Evolutionary conservation across 2,329 filamentous ascomycete species (phyloP).

Genomic region (Tolypocladium nubicola): DNA sequence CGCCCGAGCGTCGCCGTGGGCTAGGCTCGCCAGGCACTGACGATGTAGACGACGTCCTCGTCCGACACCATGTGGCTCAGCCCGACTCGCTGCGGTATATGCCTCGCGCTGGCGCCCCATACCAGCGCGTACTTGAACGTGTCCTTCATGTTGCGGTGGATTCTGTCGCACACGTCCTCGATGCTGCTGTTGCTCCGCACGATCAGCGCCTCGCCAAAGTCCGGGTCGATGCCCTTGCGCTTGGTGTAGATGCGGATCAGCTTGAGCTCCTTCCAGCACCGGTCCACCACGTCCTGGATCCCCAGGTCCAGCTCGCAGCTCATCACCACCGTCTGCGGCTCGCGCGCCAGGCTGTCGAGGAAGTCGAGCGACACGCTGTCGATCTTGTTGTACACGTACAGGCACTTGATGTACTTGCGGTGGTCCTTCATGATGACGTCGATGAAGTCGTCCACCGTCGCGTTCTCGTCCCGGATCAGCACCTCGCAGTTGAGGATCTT

Average conservation of each 20-base stretch:
- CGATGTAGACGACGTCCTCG: slow-evolving; percentile 59
- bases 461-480: slow-evolving; percentile 85
- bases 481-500: slow-evolving; percentile 98
- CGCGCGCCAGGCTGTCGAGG: slow-evolving; percentile 81
- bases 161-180: slow-evolving; percentile 93
- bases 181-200: slow-evolving; percentile 80
- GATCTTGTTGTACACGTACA: slow-evolving; percentile 99
- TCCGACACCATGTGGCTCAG: slow-evolving; percentile 68
- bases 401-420: slow-evolving; percentile 86
- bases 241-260: slow-evolving; percentile 95
- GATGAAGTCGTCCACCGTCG: slow-evolving; percentile 96
- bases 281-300: slow-evolving; percentile 84
- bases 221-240: slow-evolving; percentile 81
- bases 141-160: slow-evolving; percentile 91
- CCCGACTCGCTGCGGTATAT: slow-evolving; percentile 89
- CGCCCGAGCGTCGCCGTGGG: not conserved
- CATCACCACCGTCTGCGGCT: slow-evolving; percentile 94
- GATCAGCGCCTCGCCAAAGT: slow-evolving; percentile 86
- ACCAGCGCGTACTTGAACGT: slow-evolving; percentile 98
- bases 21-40: slow-evolving; percentile 53
- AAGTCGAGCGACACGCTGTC: slow-evolving; percentile 90
- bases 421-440: slow-evolving; percentile 99
- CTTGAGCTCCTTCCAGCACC: slow-evolving; percentile 87
- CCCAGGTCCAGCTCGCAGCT: slow-evolving; percentile 92
- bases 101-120: slow-evolving; percentile 92